phyloP scores from a whole-genome alignment of 805 yeast species.

The Metschnikowia cerradonensis region DNA sequence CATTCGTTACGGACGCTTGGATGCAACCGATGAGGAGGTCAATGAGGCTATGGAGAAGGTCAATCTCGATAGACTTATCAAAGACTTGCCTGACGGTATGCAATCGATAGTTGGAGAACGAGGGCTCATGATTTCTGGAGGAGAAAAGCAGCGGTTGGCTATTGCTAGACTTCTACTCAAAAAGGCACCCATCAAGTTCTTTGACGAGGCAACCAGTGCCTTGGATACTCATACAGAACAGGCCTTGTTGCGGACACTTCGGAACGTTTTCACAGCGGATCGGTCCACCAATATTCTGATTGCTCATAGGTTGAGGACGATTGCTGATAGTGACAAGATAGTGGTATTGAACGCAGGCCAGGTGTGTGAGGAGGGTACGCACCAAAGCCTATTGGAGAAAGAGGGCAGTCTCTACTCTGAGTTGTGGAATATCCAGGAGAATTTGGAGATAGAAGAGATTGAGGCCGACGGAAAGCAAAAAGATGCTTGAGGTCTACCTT shows the following conservation, averaged over 20 bases:
- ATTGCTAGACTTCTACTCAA: constrained; percentile 87
- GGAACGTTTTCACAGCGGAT: constrained; percentile 49
- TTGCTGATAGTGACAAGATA: constrained; percentile 91
- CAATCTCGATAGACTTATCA: constrained; percentile 57
- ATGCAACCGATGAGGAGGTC: constrained; percentile 72
- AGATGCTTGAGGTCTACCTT: background rate
- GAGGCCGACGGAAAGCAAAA: constrained; percentile 21
- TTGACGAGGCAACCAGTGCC: constrained; percentile 97
- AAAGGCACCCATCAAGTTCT: constrained; percentile 83
- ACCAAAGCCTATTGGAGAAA: constrained; percentile 52
- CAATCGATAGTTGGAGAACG: constrained; percentile 91
- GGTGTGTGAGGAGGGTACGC: constrained; percentile 88
- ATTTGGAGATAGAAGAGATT: constrained; percentile 52
- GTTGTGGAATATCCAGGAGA: constrained; percentile 91
- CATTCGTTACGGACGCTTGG: constrained; percentile 76
- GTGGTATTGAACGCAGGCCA: constrained; percentile 76
- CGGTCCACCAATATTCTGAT: constrained; percentile 81
- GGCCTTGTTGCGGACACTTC: constrained; percentile 69
- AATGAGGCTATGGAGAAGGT: constrained; percentile 61
- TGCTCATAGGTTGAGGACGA: constrained; percentile 90
- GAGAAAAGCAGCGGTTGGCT: constrained; percentile 94
- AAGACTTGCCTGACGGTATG: constrained; percentile 76
- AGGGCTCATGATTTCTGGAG: constrained; percentile 99
- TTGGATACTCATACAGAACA: constrained; percentile 96
- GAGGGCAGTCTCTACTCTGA: constrained; percentile 65